Evolutionary conservation across 805 yeast genomes (phyloP).

Genomic region (Pichia ethanolica): DNA sequence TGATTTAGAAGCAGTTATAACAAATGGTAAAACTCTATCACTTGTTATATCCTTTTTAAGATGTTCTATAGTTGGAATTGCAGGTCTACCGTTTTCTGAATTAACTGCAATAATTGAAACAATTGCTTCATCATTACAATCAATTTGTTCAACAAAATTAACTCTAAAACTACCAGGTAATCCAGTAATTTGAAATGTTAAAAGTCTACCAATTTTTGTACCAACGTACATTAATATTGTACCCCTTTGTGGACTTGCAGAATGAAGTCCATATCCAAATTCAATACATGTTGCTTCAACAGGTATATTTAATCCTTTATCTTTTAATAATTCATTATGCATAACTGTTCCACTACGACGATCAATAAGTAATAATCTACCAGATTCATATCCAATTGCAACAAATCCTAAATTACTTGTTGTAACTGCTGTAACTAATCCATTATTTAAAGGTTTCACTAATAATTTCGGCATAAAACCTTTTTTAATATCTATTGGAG

Average conservation of each 20-base stretch:
- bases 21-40: slow-evolving; percentile 49
- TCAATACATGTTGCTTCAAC: slow-evolving; percentile 52
- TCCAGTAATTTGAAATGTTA: slow-evolving; percentile 61
- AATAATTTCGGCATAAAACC: slow-evolving; percentile 58
- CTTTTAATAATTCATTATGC: slow-evolving; percentile 28
- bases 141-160: slow-evolving; percentile 39
- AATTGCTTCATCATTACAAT: slow-evolving; percentile 46
- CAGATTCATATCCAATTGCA: slow-evolving; percentile 69
- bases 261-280: slow-evolving; percentile 60
- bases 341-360: slow-evolving; percentile 57
- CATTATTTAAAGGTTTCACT: slow-evolving; percentile 32
- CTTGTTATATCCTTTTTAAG: slow-evolving; percentile 36
- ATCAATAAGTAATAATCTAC: slow-evolving; percentile 70
- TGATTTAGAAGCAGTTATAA: slow-evolving; percentile 45
- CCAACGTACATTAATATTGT: slow-evolving; percentile 71
- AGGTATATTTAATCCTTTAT: slow-evolving; percentile 22
- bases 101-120: slow-evolving; percentile 51
- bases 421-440: slow-evolving; percentile 51
- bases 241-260: slow-evolving; percentile 18
- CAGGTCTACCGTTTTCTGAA: slow-evolving; percentile 52
- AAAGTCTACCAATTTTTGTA: slow-evolving; percentile 63
- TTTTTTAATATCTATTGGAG: slow-evolving; percentile 41
- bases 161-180: slow-evolving; percentile 55
- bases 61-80: slow-evolving; percentile 54
- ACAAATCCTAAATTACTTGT: slow-evolving; percentile 79